Conservation (phyloP, 495 filamentous ascomycete genomes). For the Aspergillus ellipticus region DNA sequence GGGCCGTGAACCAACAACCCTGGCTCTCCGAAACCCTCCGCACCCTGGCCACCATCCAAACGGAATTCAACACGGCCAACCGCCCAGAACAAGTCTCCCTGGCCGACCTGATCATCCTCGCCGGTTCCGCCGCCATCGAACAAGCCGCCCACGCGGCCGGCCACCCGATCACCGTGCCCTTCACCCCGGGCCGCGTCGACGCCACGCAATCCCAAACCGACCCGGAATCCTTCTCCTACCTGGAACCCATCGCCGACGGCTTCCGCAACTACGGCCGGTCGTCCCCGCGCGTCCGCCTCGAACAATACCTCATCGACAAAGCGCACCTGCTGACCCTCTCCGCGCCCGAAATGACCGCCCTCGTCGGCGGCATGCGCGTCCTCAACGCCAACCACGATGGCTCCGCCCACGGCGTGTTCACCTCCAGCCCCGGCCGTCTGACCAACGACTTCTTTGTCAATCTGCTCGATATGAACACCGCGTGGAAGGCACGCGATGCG, state of each 20-base stretch:
- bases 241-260: conserved; percentile 61
- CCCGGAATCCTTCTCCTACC: conserved; percentile 53
- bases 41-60: conserved; percentile 58
- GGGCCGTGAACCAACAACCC: conserved; percentile 63
- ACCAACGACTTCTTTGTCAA: conserved; percentile 77
- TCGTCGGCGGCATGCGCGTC: conserved; percentile 63
- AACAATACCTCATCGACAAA: conserved; percentile 64
- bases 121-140: conserved; percentile 44
- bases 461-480: conserved; percentile 61
- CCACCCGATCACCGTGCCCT: conserved; percentile 34
- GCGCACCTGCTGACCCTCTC: conserved; percentile 64
- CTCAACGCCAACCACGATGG: conserved; percentile 66
- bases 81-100: conserved; percentile 65
- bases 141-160: conserved; percentile 31
- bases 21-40: conserved; percentile 54
- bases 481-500: conserved; percentile 52
- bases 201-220: conserved; percentile 65
- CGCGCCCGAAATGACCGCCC: conserved; percentile 62
- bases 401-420: conserved; percentile 59
- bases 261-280: conserved; percentile 72
- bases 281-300: conserved; percentile 52
- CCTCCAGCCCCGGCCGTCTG: conserved; percentile 57
- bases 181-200: conserved; percentile 45
- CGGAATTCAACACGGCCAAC: conserved; percentile 52
- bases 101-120: conserved; percentile 69